phyloP scores from a whole-genome alignment of 495 filamentous ascomycete species.

The Annulohypoxylon nitens region DNA sequence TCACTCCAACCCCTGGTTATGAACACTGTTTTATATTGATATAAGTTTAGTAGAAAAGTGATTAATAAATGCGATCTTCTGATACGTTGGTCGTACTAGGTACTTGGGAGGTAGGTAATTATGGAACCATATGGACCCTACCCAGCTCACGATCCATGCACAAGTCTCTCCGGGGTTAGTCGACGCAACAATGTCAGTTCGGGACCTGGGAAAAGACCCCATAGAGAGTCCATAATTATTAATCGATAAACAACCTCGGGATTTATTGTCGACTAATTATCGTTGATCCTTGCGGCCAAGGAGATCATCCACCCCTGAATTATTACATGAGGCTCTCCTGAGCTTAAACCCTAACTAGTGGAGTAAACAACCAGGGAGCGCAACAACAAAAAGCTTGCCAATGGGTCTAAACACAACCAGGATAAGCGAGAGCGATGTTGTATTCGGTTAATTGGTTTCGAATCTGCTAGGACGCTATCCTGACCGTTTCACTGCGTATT shows the following conservation, averaged over 20 bases:
- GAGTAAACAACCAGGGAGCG: too few species aligned
- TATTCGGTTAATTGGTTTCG: not conserved
- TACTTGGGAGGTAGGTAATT: too few species aligned
- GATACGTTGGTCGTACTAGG: too few species aligned
- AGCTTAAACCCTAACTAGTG: too few species aligned
- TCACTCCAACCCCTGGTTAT: too few species aligned
- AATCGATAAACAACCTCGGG: not conserved
- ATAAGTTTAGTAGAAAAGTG: too few species aligned
- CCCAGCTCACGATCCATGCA: too few species aligned
- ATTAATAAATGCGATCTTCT: too few species aligned
- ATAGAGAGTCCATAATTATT: not conserved
- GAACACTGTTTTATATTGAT: too few species aligned
- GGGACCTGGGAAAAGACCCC: not conserved
- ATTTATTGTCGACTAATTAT: not conserved
- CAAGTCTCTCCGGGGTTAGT: not conserved
- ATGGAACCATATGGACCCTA: not conserved
- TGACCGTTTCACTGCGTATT: too few species aligned
- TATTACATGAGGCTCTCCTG: not conserved
- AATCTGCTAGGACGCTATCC: too few species aligned
- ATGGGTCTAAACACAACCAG: not conserved
- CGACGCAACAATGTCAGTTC: not conserved
- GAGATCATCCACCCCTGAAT: not conserved
- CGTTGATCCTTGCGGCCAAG: not conserved
- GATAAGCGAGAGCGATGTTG: not conserved
- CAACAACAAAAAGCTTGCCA: too few species aligned